Evolutionary conservation across 768 basidiomycete genomes (phyloP), one percentile per base, ranked within the genome.

Genomic region (Auriscalpium orientale): DNA sequence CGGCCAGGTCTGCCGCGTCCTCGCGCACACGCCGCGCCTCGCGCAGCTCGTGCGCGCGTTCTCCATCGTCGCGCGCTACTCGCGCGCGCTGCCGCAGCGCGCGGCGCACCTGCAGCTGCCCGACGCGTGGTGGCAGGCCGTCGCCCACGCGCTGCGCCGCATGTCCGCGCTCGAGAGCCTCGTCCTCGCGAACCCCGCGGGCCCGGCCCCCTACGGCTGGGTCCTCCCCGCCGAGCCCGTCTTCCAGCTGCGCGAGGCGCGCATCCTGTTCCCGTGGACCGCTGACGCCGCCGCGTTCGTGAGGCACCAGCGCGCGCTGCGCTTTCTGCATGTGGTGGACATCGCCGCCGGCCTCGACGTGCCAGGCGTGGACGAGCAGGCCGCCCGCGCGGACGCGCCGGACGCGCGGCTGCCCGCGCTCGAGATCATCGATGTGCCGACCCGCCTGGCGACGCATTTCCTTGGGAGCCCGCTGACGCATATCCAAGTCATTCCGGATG

Each of bases 231-330:
- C 68, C 2, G 59, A 70, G 2, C 65, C 71, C 49, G 70, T 15
- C 6, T 83, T 82, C 68, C 75, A 75, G 53, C 74, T 84, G 21
- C 68, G 64, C 47, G 79, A 83, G 46, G 73, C 76, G 4, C 73
- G 70, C 22, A 64, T 84, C n/a, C 70, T 72, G 46, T 71, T 82
- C 49, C 59, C 67, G 7, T 84, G 82, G 80, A 79, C 81, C 60
- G 46, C 57, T 0, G 64, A 74, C 48, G 53, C 79, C 9, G 73
- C 76, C 53, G 67, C 69, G 15, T 85, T 85, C 66, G 68, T 84
- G 33, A 68, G 76, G 54, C 66, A 64, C 50, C 81, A 84, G 63
- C 65, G 63, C 12, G 68, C 72, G 34, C 69, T 85, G 38, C 71
- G 65, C 51, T 59, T 55, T 10, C 67, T 84, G 46, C 72, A 74